These are phyloP conservation scores for Fusarium sp. DNA, from an alignment of 2,329 filamentous ascomycete genomes.

Conservation along the genomic window DNA sequence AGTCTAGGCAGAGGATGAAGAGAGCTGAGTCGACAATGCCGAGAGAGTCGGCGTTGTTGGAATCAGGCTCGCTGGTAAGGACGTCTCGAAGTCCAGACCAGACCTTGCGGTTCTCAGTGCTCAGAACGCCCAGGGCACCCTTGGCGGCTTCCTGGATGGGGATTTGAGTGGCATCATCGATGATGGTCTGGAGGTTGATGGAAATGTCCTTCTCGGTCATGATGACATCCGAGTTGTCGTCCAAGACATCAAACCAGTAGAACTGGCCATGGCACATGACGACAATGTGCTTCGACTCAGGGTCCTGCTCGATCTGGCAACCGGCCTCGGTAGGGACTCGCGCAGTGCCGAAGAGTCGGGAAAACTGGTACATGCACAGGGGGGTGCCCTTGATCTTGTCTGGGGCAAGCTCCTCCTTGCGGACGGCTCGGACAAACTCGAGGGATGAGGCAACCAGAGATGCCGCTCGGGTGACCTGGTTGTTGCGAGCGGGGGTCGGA, in stretches of 20 bases:
- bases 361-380: constrained; percentile 98
- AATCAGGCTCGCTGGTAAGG: constrained; percentile 84
- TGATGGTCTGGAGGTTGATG: constrained; percentile 90
- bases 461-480: constrained; percentile 94
- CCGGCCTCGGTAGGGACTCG: constrained; percentile 94
- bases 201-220: constrained; percentile 97
- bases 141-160: constrained; percentile 97
- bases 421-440: constrained; percentile 91
- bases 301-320: constrained; percentile 95
- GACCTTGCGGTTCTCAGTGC: constrained; percentile 94
- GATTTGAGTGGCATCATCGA: constrained; percentile 89
- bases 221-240: constrained; percentile 93
- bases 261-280: constrained; percentile 96
- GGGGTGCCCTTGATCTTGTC: constrained; percentile 87
- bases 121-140: constrained; percentile 90
- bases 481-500: constrained; percentile 93
- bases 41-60: constrained; percentile 96
- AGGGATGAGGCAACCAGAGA: constrained; percentile 91
- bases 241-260: constrained; percentile 98
- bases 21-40: constrained; percentile 94
- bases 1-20: constrained; percentile 92
- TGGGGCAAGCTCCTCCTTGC: constrained; percentile 91
- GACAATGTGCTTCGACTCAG: constrained; percentile 91
- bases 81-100: constrained; percentile 95
- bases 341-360: constrained; percentile 92